These are phyloP conservation scores for Fusarium penzigii DNA, from an alignment of 2,329 filamentous ascomycete species.

Conservation along the genomic window DNA sequence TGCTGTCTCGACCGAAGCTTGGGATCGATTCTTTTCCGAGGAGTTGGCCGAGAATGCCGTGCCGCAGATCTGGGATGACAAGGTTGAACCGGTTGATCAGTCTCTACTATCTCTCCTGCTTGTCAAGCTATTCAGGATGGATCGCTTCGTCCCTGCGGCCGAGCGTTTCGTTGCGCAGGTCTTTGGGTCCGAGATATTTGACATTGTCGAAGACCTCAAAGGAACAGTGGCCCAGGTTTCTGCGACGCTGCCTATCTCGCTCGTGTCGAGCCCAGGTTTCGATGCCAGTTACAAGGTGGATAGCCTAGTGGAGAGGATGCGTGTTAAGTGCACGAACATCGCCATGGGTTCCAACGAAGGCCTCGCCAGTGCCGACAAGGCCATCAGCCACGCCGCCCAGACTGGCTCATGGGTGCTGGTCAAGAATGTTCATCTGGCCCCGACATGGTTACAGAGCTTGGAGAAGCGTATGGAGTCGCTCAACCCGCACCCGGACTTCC, in stretches of 20 bases:
- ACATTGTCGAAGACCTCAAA: constrained; percentile 81
- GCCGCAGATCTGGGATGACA: constrained; percentile 71
- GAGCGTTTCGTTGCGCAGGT: constrained; percentile 87
- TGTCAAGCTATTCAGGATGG: constrained; percentile 92
- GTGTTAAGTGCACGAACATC: constrained; percentile 88
- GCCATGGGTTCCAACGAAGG: constrained; percentile 99
- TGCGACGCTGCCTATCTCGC: constrained; percentile 80
- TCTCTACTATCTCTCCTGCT: constrained; percentile 82
- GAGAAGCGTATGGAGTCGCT: constrained; percentile 96
- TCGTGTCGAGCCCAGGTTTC: constrained; percentile 94
- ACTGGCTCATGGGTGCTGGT: constrained; percentile 94
- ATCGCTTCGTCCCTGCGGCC: constrained; percentile 89
- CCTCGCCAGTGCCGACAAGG: constrained; percentile 89
- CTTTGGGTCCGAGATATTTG: constrained; percentile 81
- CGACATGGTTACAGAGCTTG: constrained; percentile 93
- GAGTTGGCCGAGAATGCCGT: constrained; percentile 85
- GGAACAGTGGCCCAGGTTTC: constrained; percentile 83
- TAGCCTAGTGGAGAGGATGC: constrained; percentile 81
- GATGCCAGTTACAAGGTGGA: constrained; percentile 99
- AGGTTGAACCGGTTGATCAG: constrained; percentile 67
- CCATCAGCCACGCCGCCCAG: constrained; percentile 88
- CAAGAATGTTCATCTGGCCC: constrained; percentile 97
- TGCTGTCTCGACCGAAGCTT: constrained; percentile 60
- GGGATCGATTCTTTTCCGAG: constrained; percentile 81
- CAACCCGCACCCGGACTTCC: constrained; percentile 90